These are phyloP conservation scores for Asterochloris sp. DNA, from an alignment of 139 green algal species.

Conservation along the genomic window DNA sequence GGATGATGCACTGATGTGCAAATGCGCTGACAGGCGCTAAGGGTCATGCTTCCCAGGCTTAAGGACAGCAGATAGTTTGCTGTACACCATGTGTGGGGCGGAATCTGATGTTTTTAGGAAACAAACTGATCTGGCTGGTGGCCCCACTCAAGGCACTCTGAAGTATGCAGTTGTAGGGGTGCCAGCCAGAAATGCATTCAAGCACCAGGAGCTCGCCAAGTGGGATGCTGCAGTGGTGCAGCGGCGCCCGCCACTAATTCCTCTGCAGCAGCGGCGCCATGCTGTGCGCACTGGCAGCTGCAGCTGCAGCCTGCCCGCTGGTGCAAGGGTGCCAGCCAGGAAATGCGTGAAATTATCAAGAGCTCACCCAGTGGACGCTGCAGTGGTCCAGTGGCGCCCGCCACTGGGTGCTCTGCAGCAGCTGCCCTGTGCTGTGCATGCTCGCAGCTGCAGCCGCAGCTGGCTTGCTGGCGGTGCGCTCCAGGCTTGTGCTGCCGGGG, in stretches of 20 bases:
- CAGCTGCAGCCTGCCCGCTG: background rate
- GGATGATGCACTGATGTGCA: too few species aligned
- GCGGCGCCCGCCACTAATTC: background rate
- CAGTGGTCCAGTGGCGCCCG: constrained; percentile 31
- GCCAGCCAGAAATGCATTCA: background rate
- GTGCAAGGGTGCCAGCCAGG: background rate
- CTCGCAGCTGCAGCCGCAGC: background rate
- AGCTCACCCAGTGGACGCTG: constrained; percentile 30
- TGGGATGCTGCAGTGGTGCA: background rate
- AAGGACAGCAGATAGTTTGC: too few species aligned
- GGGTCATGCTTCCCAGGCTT: too few species aligned
- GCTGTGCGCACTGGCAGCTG: background rate
- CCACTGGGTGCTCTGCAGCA: background rate
- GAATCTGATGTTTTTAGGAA: too few species aligned
- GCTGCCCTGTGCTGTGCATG: background rate
- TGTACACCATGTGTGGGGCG: too few species aligned
- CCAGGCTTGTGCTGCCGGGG: constrained; percentile 16
- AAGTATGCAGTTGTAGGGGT: background rate
- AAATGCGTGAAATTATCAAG: background rate
- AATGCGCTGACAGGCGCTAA: too few species aligned
- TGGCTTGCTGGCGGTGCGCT: constrained; percentile 8
- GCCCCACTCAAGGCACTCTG: too few species aligned
- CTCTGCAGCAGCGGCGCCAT: background rate
- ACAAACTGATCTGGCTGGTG: too few species aligned
- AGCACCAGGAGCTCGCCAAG: too few species aligned